Evolutionary conservation across 129 eudicot species (phyloP).

Genomic region (Lactuca sativa): DNA sequence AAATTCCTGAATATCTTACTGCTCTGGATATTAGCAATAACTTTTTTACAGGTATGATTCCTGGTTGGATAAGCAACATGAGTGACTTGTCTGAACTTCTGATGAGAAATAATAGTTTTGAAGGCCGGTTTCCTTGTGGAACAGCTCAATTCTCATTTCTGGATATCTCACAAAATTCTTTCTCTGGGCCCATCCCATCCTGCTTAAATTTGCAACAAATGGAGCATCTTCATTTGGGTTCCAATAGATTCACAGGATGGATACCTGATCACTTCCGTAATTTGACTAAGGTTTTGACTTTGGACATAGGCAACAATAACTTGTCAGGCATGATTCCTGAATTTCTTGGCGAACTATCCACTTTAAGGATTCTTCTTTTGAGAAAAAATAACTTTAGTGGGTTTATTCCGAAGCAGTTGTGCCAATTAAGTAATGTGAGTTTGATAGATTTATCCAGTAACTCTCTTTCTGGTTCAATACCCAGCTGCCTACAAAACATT

Average conservation of each 20-base stretch:
- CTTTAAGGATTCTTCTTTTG: neutral
- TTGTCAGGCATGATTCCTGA: neutral
- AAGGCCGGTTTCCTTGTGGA: slow-evolving; percentile 14
- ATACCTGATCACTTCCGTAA: slow-evolving; percentile 10
- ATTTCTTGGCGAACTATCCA: slow-evolving; percentile 15
- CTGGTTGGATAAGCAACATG: neutral
- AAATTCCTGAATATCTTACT: neutral
- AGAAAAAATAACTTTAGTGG: too few relatives aligned
- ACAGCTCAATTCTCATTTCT: neutral
- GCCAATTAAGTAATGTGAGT: too few relatives aligned
- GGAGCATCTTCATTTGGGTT: neutral
- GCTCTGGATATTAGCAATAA: neutral
- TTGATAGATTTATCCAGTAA: too few relatives aligned
- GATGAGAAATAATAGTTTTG: too few relatives aligned
- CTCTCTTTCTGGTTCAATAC: too few relatives aligned
- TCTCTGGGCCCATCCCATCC: too few relatives aligned
- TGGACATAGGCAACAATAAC: neutral
- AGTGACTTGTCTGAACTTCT: too few relatives aligned
- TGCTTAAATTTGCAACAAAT: too few relatives aligned
- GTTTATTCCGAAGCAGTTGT: too few relatives aligned
- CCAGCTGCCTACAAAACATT: too few relatives aligned
- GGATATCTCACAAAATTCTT: too few relatives aligned
- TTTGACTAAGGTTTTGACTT: slow-evolving; percentile 1
- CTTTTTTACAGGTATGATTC: too few relatives aligned
- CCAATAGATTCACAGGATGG: slow-evolving; percentile 15